These are phyloP conservation scores for Pichia occidentalis DNA, from an alignment of 805 yeast species.

Conservation along the genomic window DNA sequence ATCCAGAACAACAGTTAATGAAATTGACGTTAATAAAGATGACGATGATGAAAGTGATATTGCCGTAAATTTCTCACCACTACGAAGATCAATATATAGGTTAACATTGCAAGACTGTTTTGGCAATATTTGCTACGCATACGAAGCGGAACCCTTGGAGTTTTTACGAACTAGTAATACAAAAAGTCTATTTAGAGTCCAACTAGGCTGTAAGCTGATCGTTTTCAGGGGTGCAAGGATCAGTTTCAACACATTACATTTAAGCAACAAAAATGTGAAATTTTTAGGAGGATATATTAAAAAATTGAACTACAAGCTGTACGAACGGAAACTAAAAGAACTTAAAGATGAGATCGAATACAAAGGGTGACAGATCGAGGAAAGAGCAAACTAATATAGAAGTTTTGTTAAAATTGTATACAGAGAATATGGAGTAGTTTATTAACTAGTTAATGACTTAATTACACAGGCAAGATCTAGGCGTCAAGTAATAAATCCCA, in stretches of 20 bases:
- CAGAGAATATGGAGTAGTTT: no score
- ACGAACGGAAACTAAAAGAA: conserved; percentile 33
- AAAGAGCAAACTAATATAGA: neutral
- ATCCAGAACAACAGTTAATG: conserved; percentile 25
- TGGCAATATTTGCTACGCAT: conserved; percentile 49
- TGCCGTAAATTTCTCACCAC: conserved; percentile 2
- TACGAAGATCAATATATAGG: conserved; percentile 35
- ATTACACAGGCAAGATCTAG: no score
- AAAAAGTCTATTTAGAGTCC: conserved; percentile 30
- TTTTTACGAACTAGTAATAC: conserved; percentile 33
- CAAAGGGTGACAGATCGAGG: conserved; percentile 9
- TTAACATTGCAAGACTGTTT: conserved; percentile 49
- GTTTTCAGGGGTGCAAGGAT: conserved; percentile 43
- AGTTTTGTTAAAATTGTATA: no score
- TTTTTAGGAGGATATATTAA: conserved; percentile 28
- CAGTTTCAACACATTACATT: conserved; percentile 40
- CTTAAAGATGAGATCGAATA: conserved; percentile 29
- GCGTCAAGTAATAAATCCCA: conserved; percentile 57
- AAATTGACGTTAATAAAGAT: conserved; percentile 42
- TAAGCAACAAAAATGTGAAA: conserved; percentile 18
- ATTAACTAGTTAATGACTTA: no score
- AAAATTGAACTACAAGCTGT: conserved; percentile 22
- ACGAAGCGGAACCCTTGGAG: conserved; percentile 47
- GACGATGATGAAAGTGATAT: conserved; percentile 23
- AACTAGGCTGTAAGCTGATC: conserved; percentile 53